phyloP scores from a whole-genome alignment of 805 yeast genomes.

The Candida hungchunana region DNA sequence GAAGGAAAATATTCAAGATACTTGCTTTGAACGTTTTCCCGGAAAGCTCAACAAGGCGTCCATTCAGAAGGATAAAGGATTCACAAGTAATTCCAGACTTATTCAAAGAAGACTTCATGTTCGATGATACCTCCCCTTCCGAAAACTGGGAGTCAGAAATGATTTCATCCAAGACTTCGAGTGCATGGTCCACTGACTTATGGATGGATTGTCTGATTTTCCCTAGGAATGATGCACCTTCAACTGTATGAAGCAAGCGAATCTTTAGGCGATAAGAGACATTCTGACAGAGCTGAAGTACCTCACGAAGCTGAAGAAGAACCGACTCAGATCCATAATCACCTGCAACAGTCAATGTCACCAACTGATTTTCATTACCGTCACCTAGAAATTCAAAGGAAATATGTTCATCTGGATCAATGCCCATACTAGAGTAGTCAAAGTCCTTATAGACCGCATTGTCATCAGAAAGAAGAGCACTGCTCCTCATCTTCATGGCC shows the following conservation, averaged over 20 bases:
- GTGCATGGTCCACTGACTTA: conserved; percentile 15
- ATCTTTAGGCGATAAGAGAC: conserved; percentile 32
- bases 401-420: conserved; percentile 13
- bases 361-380: conserved; percentile 15
- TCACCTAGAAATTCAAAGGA: conserved; percentile 20
- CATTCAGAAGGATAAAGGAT: conserved; percentile 46
- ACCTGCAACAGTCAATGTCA: conserved; percentile 54
- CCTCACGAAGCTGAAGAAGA: conserved; percentile 40
- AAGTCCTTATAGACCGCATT: too few species aligned
- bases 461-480: conserved; percentile 47
- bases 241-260: conserved; percentile 31
- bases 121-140: conserved; percentile 6
- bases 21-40: conserved; percentile 21
- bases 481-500: conserved; percentile 43
- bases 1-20: conserved; percentile 37
- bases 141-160: conserved; percentile 14
- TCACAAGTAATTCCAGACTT: conserved; percentile 31
- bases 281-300: conserved; percentile 28
- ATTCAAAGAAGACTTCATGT: conserved; percentile 25
- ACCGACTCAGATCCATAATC: conserved; percentile 40
- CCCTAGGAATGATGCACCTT: conserved; percentile 18
- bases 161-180: conserved; percentile 12
- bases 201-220: conserved; percentile 16
- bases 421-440: too few species aligned
- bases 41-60: conserved; percentile 43